These are phyloP conservation scores for Colletotrichum shisoi DNA, from an alignment of 2,329 filamentous ascomycete genomes.

Conservation along the genomic window DNA sequence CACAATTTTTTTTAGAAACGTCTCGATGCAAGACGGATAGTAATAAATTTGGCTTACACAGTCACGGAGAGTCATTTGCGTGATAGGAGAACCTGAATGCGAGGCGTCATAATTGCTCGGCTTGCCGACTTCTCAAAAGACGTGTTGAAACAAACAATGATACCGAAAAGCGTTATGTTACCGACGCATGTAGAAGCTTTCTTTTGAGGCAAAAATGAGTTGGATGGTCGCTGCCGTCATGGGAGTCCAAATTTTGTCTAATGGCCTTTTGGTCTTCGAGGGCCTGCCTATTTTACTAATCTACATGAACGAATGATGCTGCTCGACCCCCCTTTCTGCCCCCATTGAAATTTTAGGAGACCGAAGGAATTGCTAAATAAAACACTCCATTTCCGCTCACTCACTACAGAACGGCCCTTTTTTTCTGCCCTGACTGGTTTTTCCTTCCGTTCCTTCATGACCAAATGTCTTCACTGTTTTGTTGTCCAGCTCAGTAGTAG, in stretches of 20 bases:
- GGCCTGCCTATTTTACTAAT: slow-evolving; percentile 16
- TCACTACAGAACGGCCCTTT: not conserved
- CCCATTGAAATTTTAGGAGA: not conserved
- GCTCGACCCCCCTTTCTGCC: slow-evolving; percentile 1
- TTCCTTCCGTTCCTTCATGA: slow-evolving; percentile 1
- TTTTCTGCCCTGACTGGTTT: not conserved
- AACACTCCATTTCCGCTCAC: not conserved
- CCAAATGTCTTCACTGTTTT: slow-evolving; percentile 2
- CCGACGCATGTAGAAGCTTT: not conserved
- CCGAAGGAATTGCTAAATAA: slow-evolving; percentile 14
- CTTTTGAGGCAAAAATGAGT: too few relatives aligned
- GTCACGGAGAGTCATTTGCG: too few relatives aligned
- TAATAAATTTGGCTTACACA: not conserved
- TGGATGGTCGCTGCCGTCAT: not conserved
- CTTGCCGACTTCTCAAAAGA: not conserved
- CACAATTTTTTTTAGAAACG: not conserved
- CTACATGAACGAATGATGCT: slow-evolving; percentile 23
- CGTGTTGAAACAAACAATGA: not conserved
- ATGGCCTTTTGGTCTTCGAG: slow-evolving; percentile 1
- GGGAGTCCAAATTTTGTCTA: slow-evolving; percentile 13
- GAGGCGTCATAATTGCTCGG: not conserved
- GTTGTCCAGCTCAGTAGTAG: slow-evolving; percentile 5
- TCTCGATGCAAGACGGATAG: too few relatives aligned
- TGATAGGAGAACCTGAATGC: not conserved
- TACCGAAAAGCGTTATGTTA: not conserved